Base-by-base conservation (phyloP, 768 basidiomycete species). In the Russula griseocarnosa region DNA sequence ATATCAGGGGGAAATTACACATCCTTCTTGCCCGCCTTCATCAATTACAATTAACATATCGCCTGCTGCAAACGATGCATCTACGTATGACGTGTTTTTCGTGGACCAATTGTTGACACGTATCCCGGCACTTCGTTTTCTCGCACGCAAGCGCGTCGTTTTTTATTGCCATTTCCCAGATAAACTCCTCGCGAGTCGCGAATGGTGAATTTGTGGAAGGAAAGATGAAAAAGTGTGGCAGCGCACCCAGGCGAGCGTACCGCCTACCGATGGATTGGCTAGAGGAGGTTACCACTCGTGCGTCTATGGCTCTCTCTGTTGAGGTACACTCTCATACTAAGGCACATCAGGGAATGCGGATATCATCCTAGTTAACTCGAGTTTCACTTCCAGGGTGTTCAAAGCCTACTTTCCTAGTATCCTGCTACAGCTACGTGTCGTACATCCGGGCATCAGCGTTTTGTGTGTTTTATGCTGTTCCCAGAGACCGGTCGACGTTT, bases 101-200 rank as follows among this genome's bases (percentile, higher is more conserved):
- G 38, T 40, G 38, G 16, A 40, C 76, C 97, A 98, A 73, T 85
- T 98, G 22, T 94, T 92, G 5, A 93, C 94, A 1, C 94, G 90
- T 67, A 79, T 98, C 28, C 96, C 96, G 0, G 78, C 97, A 63
- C 79, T 99, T 0, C 83, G 91, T 3, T 70, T 77, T 63, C 70
- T 91, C 16, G 82, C 79, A 3, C 79, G 79, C 24, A 91, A 84
- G n/a, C 85, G 92, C 2, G 90, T 96, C 34, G 87, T 98, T n/a
- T 98, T 98, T 75, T 98, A 99, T 73, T 96, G 94, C 69, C 97
- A 98, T 73, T 98, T 99, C 69, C 97, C 96, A 0, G 96, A 99
- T 76, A 96, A 96, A 74, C 79, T 98, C 0, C 82, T 98, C 30
- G 85, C n/a, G n/a, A n/a, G n/a, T n/a, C n/a, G n/a, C 88, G 7